Evolutionary conservation across 1,139 yeast genomes (phyloP).

Genomic region (Spencermartinsiella ligniputridi): DNA sequence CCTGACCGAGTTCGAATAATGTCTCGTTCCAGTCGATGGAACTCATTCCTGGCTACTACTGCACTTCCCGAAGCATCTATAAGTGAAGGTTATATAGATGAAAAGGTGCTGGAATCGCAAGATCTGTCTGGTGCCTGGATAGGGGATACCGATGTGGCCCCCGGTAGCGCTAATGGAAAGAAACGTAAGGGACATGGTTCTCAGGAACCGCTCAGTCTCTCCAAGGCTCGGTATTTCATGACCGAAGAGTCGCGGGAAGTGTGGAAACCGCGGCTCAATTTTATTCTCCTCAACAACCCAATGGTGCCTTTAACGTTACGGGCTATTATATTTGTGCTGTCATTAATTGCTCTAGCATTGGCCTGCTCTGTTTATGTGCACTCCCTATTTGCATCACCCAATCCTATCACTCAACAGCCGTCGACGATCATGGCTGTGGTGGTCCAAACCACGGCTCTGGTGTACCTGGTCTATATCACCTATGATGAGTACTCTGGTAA

Average conservation of each 20-base stretch:
- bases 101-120: conserved; percentile 20
- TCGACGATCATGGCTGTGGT: conserved; percentile 89
- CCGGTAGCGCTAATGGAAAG: neutral
- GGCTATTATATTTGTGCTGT: conserved; percentile 52
- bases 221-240: conserved; percentile 25
- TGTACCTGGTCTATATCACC: conserved; percentile 74
- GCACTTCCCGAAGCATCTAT: conserved; percentile 15
- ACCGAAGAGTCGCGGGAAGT: conserved; percentile 40
- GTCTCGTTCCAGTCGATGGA: conserved; percentile 18
- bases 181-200: neutral
- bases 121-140: conserved; percentile 22
- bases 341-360: conserved; percentile 28
- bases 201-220: conserved; percentile 17
- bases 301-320: conserved; percentile 76
- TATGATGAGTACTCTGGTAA: conserved; percentile 89
- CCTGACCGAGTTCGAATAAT: neutral
- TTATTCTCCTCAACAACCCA: conserved; percentile 67
- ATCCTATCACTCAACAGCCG: conserved; percentile 67
- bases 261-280: conserved; percentile 57
- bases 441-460: conserved; percentile 74
- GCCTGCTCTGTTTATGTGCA: conserved; percentile 27
- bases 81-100: conserved; percentile 17
- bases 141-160: conserved; percentile 7
- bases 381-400: conserved; percentile 35
- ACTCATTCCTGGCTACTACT: conserved; percentile 17